phyloP scores from a whole-genome alignment of 2,329 filamentous ascomycete genomes.

The Stagonosporopsis cucurbitacearum region DNA sequence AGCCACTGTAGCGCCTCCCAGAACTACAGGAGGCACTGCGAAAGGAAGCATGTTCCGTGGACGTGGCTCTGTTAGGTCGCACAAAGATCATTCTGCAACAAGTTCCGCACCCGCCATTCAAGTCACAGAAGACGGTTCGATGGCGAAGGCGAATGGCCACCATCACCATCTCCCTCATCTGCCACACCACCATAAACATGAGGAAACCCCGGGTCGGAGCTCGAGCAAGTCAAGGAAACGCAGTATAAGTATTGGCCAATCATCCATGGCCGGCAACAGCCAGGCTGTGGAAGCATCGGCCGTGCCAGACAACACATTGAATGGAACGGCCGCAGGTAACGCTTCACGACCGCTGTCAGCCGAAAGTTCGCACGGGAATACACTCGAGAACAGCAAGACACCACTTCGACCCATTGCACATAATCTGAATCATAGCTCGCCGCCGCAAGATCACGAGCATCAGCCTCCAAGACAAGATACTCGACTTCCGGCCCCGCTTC shows the following conservation, averaged over 20 bases:
- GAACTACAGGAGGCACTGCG: constrained; percentile 69
- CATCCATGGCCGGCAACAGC: constrained; percentile 29
- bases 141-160: constrained; percentile 35
- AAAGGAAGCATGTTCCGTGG: constrained; percentile 79
- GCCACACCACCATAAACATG: constrained; percentile 43
- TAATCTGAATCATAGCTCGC: constrained; percentile 48
- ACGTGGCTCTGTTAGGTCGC: constrained; percentile 16
- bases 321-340: constrained; percentile 25
- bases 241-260: constrained; percentile 47
- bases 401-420: constrained; percentile 50
- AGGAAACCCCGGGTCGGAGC: constrained; percentile 46
- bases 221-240: constrained; percentile 50
- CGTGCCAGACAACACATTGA: constrained; percentile 28
- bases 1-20: constrained; percentile 63
- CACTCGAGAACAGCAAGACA: constrained; percentile 43
- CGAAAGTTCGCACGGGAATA: constrained; percentile 33
- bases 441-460: constrained; percentile 48
- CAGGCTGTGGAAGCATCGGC: constrained; percentile 34
- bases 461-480: constrained; percentile 54
- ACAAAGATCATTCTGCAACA: constrained; percentile 33
- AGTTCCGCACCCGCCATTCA: constrained; percentile 72
- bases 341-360: constrained; percentile 30
- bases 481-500: constrained; percentile 51
- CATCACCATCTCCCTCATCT: constrained; percentile 47
- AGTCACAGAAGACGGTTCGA: constrained; percentile 68